These are phyloP conservation scores for Suillus fuscotomentosus DNA, from an alignment of 768 basidiomycete species.

Conservation along the genomic window DNA sequence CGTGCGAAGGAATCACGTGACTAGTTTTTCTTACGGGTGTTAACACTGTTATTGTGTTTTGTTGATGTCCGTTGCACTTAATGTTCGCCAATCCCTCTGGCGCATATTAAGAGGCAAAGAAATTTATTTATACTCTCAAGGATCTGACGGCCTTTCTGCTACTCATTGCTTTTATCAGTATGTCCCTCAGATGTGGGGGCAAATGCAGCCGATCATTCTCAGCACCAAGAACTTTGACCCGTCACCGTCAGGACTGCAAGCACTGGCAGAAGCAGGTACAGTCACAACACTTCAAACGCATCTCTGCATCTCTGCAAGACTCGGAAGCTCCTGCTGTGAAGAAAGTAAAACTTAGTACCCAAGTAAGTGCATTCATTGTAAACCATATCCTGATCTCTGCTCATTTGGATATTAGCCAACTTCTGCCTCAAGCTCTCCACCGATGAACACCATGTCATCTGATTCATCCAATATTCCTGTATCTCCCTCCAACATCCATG, in stretches of 20 bases:
- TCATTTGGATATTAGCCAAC: neutral
- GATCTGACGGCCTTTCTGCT: neutral
- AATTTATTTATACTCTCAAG: neutral
- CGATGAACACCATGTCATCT: neutral
- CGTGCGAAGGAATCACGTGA: too few species aligned
- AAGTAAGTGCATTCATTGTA: too few species aligned
- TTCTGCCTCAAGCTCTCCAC: neutral
- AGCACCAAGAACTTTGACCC: neutral
- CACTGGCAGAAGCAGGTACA: neutral
- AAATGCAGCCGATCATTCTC: neutral
- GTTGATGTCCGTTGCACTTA: too few species aligned
- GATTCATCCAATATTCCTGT: neutral
- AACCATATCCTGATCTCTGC: too few species aligned
- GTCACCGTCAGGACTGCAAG: neutral
- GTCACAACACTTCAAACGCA: neutral
- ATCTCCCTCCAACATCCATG: neutral
- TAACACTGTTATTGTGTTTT: too few species aligned
- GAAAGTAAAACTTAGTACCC: neutral
- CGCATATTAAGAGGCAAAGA: too few species aligned
- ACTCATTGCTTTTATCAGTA: neutral
- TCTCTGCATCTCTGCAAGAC: neutral
- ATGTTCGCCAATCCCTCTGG: too few species aligned
- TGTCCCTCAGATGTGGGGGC: neutral
- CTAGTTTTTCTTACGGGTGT: too few species aligned
- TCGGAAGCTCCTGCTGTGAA: neutral